Evolutionary conservation across 805 yeast genomes (phyloP).

Genomic region (Schwanniomyces pseudopolymorphus): DNA sequence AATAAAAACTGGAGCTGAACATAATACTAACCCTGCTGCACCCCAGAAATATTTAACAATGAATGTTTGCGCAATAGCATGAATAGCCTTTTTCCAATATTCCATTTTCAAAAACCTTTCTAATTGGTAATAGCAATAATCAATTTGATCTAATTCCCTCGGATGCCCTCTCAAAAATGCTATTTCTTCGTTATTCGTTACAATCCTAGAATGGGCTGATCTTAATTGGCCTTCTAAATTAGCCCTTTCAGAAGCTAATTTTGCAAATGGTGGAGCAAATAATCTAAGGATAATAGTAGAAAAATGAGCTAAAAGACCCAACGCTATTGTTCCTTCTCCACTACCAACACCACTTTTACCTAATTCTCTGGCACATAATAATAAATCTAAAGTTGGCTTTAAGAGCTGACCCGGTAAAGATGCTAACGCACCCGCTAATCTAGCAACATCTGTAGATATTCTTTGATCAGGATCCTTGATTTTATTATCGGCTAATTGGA

Average conservation of each 20-base stretch:
- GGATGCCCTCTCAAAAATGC: slow-evolving; percentile 81
- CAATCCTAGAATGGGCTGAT: slow-evolving; percentile 77
- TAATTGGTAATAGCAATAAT: slow-evolving; percentile 75
- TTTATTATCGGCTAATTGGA: slow-evolving; percentile 52
- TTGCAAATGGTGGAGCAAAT: slow-evolving; percentile 89
- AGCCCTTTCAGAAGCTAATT: slow-evolving; percentile 71
- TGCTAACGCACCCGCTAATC: slow-evolving; percentile 70
- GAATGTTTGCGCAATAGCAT: slow-evolving; percentile 83
- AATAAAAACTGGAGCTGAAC: slow-evolving; percentile 86
- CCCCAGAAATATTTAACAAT: slow-evolving; percentile 94
- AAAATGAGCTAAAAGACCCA: slow-evolving; percentile 77
- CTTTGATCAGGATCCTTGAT: slow-evolving; percentile 80
- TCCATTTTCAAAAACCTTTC: slow-evolving; percentile 77
- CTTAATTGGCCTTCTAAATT: slow-evolving; percentile 83
- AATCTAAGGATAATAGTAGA: slow-evolving; percentile 72
- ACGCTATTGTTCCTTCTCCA: slow-evolving; percentile 74
- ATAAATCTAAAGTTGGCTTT: slow-evolving; percentile 78
- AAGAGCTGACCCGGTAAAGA: slow-evolving; percentile 78
- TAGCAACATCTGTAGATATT: slow-evolving; percentile 74
- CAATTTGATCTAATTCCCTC: slow-evolving; percentile 74
- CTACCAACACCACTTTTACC: slow-evolving; percentile 63
- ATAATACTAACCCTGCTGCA: slow-evolving; percentile 84
- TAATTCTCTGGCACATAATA: slow-evolving; percentile 77
- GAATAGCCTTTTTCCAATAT: slow-evolving; percentile 71
- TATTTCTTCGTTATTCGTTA: slow-evolving; percentile 79